phyloP scores from a whole-genome alignment of 768 basidiomycete species.

The Mycena kentingensis region DNA sequence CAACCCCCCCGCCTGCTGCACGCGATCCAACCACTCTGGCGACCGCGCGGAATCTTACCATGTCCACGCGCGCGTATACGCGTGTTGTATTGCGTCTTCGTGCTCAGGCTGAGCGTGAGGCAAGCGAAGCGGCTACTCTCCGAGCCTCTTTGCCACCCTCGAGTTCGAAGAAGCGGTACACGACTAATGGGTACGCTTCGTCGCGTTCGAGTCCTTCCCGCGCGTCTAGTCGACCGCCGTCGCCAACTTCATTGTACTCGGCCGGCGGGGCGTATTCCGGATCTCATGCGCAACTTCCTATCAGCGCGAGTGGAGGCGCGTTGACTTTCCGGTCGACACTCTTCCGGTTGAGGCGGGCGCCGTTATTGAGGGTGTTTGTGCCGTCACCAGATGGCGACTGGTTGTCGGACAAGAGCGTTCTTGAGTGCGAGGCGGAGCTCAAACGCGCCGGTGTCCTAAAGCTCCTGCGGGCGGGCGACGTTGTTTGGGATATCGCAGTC shows the following conservation, averaged over 20 bases:
- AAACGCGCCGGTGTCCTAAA: constrained; percentile 64
- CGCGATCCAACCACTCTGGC: constrained; percentile 43
- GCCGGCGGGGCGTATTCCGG: constrained; percentile 42
- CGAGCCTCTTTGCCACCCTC: constrained; percentile 20
- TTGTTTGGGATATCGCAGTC: constrained; percentile 86
- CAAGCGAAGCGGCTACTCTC: constrained; percentile 27
- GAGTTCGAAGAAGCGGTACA: constrained; percentile 14
- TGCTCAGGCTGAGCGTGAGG: constrained; percentile 71
- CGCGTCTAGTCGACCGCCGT: constrained; percentile 65
- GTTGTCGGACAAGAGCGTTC: constrained; percentile 78
- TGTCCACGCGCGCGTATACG: constrained; percentile 73
- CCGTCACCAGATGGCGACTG: constrained; percentile 86
- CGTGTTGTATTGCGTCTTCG: constrained; percentile 79
- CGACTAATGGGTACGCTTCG: constrained; percentile 21
- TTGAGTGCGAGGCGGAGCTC: constrained; percentile 83
- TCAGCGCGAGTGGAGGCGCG: constrained; percentile 12
- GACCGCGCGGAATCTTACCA: constrained; percentile 53
- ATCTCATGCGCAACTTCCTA: no score
- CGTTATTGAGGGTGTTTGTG: constrained; percentile 78
- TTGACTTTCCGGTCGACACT: constrained; percentile 68
- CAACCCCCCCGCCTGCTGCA: constrained; percentile 40
- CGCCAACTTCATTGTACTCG: constrained; percentile 57
- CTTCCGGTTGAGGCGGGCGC: constrained; percentile 70
- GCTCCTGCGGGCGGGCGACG: constrained; percentile 73
- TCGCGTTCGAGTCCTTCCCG: constrained; percentile 37